These are phyloP conservation scores for Musa troglodytarum DNA, from an alignment of 176 grass and related monocot species.

Conservation along the genomic window DNA sequence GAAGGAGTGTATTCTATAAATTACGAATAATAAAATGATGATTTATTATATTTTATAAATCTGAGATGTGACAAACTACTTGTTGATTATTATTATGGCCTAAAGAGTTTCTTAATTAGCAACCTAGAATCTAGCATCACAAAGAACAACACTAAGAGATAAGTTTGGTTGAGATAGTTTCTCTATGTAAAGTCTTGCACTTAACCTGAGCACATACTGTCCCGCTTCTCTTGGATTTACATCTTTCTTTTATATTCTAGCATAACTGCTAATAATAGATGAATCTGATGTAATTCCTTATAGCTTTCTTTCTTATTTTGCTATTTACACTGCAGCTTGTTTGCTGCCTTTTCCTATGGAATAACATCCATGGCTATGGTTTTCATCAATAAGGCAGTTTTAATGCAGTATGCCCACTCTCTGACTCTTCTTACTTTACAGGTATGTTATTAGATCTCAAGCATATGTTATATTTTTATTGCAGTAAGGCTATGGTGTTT, in stretches of 20 bases:
- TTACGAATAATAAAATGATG: too few species aligned
- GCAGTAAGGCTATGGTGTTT: not conserved
- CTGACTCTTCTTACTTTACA: conserved; percentile 93
- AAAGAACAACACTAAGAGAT: too few species aligned
- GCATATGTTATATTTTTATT: not conserved
- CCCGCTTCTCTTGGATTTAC: too few species aligned
- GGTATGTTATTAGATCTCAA: conserved; percentile 24
- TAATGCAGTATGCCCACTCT: conserved; percentile 92
- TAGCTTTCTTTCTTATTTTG: not conserved
- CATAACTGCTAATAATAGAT: too few species aligned
- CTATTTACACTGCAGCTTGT: conserved; percentile 45
- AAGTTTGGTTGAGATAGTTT: not conserved
- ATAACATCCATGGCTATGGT: conserved; percentile 89
- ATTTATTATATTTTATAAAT: too few species aligned
- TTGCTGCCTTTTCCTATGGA: conserved; percentile 82
- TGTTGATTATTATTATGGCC: not conserved
- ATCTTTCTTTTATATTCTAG: too few species aligned
- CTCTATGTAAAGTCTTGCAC: not conserved
- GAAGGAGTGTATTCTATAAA: too few species aligned
- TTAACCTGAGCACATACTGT: too few species aligned
- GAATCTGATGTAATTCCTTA: not conserved
- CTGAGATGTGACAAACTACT: too few species aligned
- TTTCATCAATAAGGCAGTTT: conserved; percentile 89
- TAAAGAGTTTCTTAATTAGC: too few species aligned
- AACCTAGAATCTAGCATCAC: too few species aligned